A percentile compares a stretch with the other conserved stretches of the same genome.
Evolutionary conservation across 257 asterid genomes (phyloP).

Genomic region (Osmanthus fragrans): DNA sequence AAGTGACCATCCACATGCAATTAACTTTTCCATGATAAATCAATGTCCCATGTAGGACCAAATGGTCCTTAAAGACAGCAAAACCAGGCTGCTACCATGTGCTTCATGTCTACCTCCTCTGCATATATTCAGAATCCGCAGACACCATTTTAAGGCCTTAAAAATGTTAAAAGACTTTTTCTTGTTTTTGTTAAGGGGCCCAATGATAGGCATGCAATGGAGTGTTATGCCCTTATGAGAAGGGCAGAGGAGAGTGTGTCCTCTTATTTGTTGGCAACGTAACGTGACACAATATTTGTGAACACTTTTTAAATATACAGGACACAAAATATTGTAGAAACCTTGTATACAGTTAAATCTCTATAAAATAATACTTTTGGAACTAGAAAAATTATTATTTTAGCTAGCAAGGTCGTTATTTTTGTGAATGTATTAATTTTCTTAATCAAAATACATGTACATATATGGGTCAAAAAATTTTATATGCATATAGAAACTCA

Average conservation of each 20-base stretch:
- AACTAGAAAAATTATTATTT: no score
- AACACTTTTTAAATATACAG: no score
- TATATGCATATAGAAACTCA: no score
- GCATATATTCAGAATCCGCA: background rate
- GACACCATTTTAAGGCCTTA: background rate
- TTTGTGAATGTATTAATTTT: no score
- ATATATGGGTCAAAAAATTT: no score
- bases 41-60: background rate
- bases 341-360: no score
- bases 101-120: background rate
- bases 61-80: background rate
- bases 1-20: background rate
- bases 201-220: background rate
- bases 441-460: no score
- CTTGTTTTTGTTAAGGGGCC: constrained; percentile 19
- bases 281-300: no score
- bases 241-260: background rate
- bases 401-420: no score
- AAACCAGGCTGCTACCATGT: background rate
- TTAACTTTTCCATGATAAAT: background rate
- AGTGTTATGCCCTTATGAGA: background rate
- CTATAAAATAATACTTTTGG: no score
- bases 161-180: background rate
- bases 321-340: no score
- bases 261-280: background rate